Evolutionary conservation across 345 rosid species (phyloP).

Genomic region (Arabis hirsuta): DNA sequence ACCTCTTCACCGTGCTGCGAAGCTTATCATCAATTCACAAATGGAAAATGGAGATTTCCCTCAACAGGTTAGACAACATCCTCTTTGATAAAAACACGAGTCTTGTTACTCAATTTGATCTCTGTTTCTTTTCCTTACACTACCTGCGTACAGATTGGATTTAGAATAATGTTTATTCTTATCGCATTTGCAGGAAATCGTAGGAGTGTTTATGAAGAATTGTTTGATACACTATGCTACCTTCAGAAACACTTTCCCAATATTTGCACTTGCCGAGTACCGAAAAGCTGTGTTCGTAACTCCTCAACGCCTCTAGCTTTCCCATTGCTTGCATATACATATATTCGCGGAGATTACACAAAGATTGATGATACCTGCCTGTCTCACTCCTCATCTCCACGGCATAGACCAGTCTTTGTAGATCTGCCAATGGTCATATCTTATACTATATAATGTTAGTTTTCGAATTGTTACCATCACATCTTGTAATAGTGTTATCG

Average conservation of each 20-base stretch:
- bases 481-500: no score
- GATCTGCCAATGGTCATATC: no score
- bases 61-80: constrained; percentile 53
- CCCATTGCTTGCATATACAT: no score
- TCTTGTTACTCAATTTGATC: neutral
- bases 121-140: neutral
- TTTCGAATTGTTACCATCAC: no score
- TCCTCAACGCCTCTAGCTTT: neutral
- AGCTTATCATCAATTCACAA: constrained; percentile 71
- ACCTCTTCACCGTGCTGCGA: constrained; percentile 71
- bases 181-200: constrained; percentile 52
- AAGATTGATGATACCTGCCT: neutral
- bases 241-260: constrained; percentile 66
- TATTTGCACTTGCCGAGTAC: constrained; percentile 70
- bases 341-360: neutral
- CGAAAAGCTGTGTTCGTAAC: constrained; percentile 29
- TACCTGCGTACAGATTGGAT: neutral
- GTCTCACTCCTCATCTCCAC: neutral
- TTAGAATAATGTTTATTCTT: neutral
- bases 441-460: no score
- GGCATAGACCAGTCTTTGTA: neutral
- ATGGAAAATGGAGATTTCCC: constrained; percentile 70
- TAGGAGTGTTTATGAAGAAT: constrained; percentile 66
- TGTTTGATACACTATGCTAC: constrained; percentile 73
- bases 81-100: neutral